phyloP scores from a whole-genome alignment of 176 grass and related monocot species.

The Cenchrus purpureus region DNA sequence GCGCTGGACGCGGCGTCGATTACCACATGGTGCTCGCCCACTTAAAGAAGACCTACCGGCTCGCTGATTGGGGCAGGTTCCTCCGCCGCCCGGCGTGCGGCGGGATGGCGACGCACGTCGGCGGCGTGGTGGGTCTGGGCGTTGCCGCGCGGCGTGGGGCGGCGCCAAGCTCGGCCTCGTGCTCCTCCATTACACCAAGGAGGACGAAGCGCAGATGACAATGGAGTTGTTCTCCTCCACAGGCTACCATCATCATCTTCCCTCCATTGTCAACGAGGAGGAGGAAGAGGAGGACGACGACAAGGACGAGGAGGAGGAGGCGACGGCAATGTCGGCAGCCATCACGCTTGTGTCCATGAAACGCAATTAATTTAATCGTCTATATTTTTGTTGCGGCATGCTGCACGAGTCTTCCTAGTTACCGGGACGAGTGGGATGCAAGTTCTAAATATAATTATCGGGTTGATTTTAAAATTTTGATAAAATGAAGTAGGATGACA shows the following conservation, averaged over 20 bases:
- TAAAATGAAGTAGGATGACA: no score
- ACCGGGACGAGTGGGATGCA: no score
- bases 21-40: neutral
- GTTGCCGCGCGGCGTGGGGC: neutral
- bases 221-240: neutral
- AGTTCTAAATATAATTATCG: no score
- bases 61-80: neutral
- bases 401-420: no score
- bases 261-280: no score
- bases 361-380: neutral
- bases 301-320: neutral
- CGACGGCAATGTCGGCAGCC: neutral
- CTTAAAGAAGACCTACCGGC: neutral
- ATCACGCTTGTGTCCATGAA: neutral
- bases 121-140: slow-evolving; percentile 1
- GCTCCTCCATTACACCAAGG: slow-evolving; percentile 5
- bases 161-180: neutral
- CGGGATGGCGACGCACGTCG: neutral
- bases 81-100: neutral
- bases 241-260: neutral
- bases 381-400: no score
- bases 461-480: no score
- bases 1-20: neutral
- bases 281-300: neutral
- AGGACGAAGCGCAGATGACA: neutral